Evolutionary conservation across 805 yeast genomes (phyloP).

Genomic region (Saccharomycopsis fibuligera): DNA sequence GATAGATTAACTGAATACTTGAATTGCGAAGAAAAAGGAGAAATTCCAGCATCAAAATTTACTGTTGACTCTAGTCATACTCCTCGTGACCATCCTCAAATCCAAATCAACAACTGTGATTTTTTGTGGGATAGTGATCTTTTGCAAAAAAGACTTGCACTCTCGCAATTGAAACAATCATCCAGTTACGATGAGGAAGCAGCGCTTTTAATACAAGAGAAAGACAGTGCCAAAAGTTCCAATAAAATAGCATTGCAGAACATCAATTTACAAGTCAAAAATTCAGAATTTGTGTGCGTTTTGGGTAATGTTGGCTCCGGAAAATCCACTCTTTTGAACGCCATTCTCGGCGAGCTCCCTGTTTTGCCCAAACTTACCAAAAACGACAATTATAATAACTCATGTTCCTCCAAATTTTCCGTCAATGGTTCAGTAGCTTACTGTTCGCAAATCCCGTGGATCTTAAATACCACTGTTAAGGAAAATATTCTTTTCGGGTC

Average conservation of each 20-base stretch:
- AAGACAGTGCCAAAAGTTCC: constrained; percentile 33
- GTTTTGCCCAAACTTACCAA: constrained; percentile 29
- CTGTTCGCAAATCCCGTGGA: constrained; percentile 55
- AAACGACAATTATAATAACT: neutral
- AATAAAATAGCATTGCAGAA: constrained; percentile 39
- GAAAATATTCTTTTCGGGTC: constrained; percentile 49
- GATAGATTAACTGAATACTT: constrained; percentile 46
- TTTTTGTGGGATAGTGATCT: neutral
- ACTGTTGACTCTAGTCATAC: neutral
- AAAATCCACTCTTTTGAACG: constrained; percentile 50
- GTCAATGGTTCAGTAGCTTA: constrained; percentile 45
- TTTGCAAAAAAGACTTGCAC: neutral
- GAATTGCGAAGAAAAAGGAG: constrained; percentile 31
- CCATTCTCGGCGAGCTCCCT: constrained; percentile 46
- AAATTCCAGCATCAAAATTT: constrained; percentile 7
- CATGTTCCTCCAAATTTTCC: constrained; percentile 17
- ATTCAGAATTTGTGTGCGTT: constrained; percentile 48
- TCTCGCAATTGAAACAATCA: neutral
- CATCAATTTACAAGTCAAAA: constrained; percentile 41
- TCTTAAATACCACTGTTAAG: constrained; percentile 42
- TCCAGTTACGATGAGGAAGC: constrained; percentile 34
- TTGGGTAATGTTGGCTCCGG: constrained; percentile 67
- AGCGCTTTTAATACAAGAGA: no score
- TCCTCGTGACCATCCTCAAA: no score
- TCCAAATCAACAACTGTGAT: neutral